Base-by-base conservation (phyloP, 148 eudicot species). In the Nepenthes mirabilis region DNA sequence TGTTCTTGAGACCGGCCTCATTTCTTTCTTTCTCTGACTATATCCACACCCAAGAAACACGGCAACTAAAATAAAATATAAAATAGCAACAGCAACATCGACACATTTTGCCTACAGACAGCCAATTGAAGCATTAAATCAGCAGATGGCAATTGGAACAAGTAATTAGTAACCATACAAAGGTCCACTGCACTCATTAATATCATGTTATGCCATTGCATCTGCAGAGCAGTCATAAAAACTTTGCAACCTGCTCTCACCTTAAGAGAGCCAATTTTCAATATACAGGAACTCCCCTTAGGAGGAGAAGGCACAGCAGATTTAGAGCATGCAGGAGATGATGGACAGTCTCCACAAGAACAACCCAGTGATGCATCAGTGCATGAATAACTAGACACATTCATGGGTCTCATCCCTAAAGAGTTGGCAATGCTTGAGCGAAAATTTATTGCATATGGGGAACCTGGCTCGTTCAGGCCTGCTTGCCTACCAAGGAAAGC, bases 311-410 rank as follows among this genome's bases (percentile, higher is more conserved):
- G 80, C 71, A 81, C 67, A 68, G 87, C 82, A n/a, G 97, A 82
- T 70, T 33, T 80, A 48, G 95, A 80, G 65, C 99, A 94, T 37
- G 77, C 75, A 63, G 82, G 55, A 60, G 99, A 74, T 33, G 85
- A 76, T 67, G 91, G 84, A 62, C 99, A 94, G 77, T 94, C 99
- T 64, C 99, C 99, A 78, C 99, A 94, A 52, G 97, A 94, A 75
- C 99, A 94, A 53, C 99, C 95, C 58, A 94, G 78, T 8, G 91
- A 89, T 60, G 90, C 81, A 63, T 94, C 99, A 68, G 90, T 72
- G 61, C 99, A 94, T 47, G 99, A 81, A 74, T 89, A 94, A 62
- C 86, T 75, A 63, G 99, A 80, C 52, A 75, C 83, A 68, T 94
- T 94, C 99, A 89, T 89, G 67, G 91, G 95, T n/a, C 36, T 75